Base-by-base conservation (phyloP, 2,329 filamentous ascomycete species). In the Pseudogymnoascus sp. region DNA sequence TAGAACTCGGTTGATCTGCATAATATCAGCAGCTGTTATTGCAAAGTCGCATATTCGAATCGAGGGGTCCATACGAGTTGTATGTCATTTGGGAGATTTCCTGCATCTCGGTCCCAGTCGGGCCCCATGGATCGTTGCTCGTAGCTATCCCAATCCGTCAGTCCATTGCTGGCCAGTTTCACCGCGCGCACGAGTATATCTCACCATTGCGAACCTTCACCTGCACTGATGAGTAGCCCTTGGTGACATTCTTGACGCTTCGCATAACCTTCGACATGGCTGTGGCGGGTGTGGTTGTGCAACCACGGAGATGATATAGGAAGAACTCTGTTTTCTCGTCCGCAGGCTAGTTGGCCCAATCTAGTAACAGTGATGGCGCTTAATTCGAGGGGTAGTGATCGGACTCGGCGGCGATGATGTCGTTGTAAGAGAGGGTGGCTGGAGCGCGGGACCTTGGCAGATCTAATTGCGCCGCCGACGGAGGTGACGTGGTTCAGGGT, bases 221-320 rank as follows among this genome's bases (percentile, higher is more conserved):
- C 80, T 99, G 92, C 69, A 95, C 90, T 66, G 82, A 86, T 34
- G 92, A 96, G 74, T 99, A 99, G 69, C 94, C 94, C 79, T 97
- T 99, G 74, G 94, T 97, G 75, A 99, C 92, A 80, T 97, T 99
- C 79, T 96, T 97, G 71, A 97, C 92, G 73, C 90, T 95, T 76
- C 94, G 84, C 73, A 97, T 90, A 73, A 97, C 91, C 77, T 95
- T 95, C 62, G 92, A 96, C 94, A 99, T 99, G 64, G 71, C 80
- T 67, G 66, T 65, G 66, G 30, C 5, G 30, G 18, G 55, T 57
- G 55, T 35, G 55, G 55, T 57, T n/a, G 21, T 35, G 41, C 28
- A 57, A 57, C 55, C 55, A 57, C 18, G 35, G 30, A 21, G 30
- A 30, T 30, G n/a, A 23, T 6, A 52, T 52, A 30, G 41, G 23